Conservation (phyloP, 2,329 filamentous ascomycete genomes). For the Fonsecaea nubica region DNA sequence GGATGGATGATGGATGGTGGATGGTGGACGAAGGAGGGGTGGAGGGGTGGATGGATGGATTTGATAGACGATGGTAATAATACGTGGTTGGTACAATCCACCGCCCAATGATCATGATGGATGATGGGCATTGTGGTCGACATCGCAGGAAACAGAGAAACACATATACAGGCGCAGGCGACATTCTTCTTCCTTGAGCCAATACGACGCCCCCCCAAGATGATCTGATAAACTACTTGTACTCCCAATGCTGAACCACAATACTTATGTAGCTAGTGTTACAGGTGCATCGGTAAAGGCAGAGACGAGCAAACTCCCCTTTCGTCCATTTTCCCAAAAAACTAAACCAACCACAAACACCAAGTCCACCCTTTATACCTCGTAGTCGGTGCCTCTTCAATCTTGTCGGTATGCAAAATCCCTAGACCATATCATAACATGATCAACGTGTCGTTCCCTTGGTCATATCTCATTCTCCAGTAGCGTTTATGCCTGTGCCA, state of each 20-base stretch:
- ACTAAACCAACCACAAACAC: neutral
- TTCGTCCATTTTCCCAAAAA: neutral
- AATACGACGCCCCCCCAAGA: neutral
- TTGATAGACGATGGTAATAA: too few relatives aligned
- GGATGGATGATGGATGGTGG: too few relatives aligned
- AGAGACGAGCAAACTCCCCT: neutral
- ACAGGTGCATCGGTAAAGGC: neutral
- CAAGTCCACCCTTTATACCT: neutral
- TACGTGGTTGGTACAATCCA: neutral
- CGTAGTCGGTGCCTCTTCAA: neutral
- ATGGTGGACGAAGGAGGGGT: neutral
- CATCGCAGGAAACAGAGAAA: neutral
- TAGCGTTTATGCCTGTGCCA: neutral
- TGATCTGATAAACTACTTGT: neutral
- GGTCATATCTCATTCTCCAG: constrained; percentile 11
- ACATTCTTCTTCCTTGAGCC: neutral
- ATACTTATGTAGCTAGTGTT: neutral
- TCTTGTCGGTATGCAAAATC: neutral
- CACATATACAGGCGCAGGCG: neutral
- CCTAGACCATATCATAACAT: constrained; percentile 9
- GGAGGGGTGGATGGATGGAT: neutral
- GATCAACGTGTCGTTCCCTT: neutral
- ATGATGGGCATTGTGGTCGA: neutral
- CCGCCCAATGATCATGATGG: neutral
- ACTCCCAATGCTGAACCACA: neutral